phyloP scores from a whole-genome alignment of 257 asterid species.

The Plantago major region DNA sequence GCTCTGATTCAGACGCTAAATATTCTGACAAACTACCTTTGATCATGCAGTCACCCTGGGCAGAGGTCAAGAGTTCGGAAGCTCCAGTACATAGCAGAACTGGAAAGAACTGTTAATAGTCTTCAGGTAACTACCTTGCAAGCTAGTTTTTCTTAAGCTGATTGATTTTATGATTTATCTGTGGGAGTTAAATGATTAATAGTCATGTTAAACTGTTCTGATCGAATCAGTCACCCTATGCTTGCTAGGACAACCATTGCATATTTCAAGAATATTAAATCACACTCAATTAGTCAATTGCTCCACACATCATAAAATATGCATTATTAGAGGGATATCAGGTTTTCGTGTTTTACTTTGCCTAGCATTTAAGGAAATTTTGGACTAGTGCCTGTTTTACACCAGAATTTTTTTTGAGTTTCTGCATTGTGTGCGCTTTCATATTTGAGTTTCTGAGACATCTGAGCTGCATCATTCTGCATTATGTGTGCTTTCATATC shows the following conservation, averaged over 20 bases:
- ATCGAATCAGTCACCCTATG: background rate
- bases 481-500: no score
- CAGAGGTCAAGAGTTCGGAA: slow-evolving; percentile 80
- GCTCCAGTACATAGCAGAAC: slow-evolving; percentile 74
- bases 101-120: slow-evolving; percentile 57
- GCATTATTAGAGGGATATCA: background rate
- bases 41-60: slow-evolving; percentile 68
- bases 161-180: background rate
- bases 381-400: no score
- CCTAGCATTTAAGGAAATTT: no score
- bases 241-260: background rate
- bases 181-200: background rate
- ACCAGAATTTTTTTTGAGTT: no score
- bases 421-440: no score
- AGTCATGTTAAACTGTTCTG: background rate
- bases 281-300: background rate
- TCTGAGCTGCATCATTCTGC: no score
- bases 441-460: no score
- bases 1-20: slow-evolving; percentile 16
- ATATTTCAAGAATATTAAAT: background rate
- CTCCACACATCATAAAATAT: background rate
- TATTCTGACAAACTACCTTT: slow-evolving; percentile 3
- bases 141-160: background rate
- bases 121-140: slow-evolving; percentile 48
- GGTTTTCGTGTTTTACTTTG: no score